phyloP scores from a whole-genome alignment of 176 grass and related monocot species.

The Miscanthus lutarioriparius region DNA sequence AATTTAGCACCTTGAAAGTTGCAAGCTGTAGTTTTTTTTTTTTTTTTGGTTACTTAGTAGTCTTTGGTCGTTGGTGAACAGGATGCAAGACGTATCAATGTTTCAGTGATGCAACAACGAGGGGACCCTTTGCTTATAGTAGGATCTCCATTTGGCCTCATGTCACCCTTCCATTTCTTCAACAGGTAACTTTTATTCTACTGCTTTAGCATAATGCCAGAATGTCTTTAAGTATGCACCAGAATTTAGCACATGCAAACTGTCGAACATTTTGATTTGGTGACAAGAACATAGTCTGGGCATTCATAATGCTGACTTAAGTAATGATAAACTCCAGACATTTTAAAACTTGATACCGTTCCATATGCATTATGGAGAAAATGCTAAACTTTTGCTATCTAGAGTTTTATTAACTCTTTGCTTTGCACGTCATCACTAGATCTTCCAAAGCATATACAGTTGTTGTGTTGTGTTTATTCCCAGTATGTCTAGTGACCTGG shows the following conservation, averaged over 20 bases:
- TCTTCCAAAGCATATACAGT: neutral
- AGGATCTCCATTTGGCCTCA: conserved; percentile 85
- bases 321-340: neutral
- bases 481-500: neutral
- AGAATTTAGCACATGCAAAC: neutral
- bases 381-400: conserved; percentile 17
- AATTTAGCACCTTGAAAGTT: conserved; percentile 34
- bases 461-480: neutral
- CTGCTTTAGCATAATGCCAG: neutral
- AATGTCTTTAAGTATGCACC: neutral
- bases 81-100: conserved; percentile 54
- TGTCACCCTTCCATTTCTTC: conserved; percentile 89
- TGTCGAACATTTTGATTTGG: neutral
- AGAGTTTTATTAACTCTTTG: neutral
- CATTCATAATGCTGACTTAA: neutral
- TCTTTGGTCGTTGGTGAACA: conserved; percentile 40
- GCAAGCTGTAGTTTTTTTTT: conserved; percentile 18
- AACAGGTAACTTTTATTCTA: conserved; percentile 65
- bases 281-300: conserved; percentile 4
- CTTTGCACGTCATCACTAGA: neutral
- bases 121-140: conserved; percentile 72
- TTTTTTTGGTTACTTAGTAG: neutral
- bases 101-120: conserved; percentile 59
- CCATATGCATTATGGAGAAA: neutral
- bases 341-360: conserved; percentile 2